phyloP scores from a whole-genome alignment of 2,329 filamentous ascomycete genomes.

The Cercospora sojina region DNA sequence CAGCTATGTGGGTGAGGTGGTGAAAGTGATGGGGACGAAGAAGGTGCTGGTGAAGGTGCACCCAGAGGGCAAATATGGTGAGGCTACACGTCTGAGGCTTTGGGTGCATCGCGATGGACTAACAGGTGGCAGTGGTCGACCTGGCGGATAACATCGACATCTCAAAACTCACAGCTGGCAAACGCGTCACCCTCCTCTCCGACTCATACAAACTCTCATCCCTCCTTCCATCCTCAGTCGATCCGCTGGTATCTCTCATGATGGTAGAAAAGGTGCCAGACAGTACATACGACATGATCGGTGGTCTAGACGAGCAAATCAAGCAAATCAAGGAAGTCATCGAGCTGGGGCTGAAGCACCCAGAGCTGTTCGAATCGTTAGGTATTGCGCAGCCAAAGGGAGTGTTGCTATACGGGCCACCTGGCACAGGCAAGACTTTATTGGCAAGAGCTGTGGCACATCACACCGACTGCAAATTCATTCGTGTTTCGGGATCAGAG shows the following conservation, averaged over 20 bases:
- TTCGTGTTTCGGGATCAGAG: constrained; percentile 92
- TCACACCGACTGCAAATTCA: constrained; percentile 99
- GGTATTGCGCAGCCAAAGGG: constrained; percentile 98
- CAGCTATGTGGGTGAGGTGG: constrained; percentile 98
- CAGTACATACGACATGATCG: constrained; percentile 99
- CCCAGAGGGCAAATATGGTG: constrained; percentile 99
- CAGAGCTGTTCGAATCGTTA: constrained; percentile 97
- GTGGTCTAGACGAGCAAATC: constrained; percentile 96
- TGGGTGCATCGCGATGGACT: background rate
- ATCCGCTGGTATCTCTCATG: constrained; percentile 98
- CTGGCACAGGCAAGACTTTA: constrained; percentile 94
- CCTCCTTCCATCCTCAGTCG: constrained; percentile 95
- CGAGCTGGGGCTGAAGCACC: constrained; percentile 96
- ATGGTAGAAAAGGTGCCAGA: constrained; percentile 99
- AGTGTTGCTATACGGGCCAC: constrained; percentile 92
- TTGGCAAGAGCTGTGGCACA: constrained; percentile 94
- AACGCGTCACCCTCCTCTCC: constrained; percentile 92
- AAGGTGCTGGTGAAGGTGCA: constrained; percentile 99
- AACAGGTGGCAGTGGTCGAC: constrained; percentile 71
- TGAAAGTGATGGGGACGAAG: constrained; percentile 99
- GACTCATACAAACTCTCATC: constrained; percentile 99
- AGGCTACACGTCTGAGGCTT: constrained; percentile 32
- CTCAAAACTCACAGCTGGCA: constrained; percentile 91
- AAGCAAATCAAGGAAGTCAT: constrained; percentile 99
- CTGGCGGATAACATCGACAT: constrained; percentile 93